Evolutionary conservation across 805 yeast species (phyloP).

Genomic region (Diddensiella caesifluorescens): DNA sequence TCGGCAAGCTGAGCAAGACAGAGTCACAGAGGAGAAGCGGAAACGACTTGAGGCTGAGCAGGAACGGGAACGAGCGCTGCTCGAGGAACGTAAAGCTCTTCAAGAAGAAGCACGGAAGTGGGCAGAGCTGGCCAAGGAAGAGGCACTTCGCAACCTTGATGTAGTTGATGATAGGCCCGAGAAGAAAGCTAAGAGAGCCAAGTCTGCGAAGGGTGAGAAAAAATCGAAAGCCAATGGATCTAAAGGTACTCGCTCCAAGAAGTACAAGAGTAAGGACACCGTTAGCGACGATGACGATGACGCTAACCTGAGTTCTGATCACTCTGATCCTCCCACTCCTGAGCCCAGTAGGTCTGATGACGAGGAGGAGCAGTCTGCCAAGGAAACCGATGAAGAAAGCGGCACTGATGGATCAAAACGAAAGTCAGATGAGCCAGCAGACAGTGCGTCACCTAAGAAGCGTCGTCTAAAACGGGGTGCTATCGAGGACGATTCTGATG

Average conservation of each 20-base stretch:
- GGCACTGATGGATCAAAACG: constrained; percentile 9
- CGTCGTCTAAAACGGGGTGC: constrained; percentile 16
- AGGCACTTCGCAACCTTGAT: constrained; percentile 28
- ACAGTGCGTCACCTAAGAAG: constrained; percentile 17
- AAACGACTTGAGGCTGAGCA: constrained; percentile 24
- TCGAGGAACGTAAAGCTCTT: constrained; percentile 28
- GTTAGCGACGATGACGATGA: constrained; percentile 35
- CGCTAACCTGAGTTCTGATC: constrained; percentile 33
- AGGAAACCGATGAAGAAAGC: constrained; percentile 19
- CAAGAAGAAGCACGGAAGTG: constrained; percentile 35
- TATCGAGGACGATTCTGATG: constrained; percentile 26
- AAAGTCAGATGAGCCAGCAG: not conserved
- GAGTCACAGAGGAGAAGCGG: constrained; percentile 36
- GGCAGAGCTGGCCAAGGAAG: constrained; percentile 38
- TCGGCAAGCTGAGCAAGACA: constrained; percentile 51
- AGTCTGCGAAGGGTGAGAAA: constrained; percentile 6
- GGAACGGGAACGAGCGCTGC: constrained; percentile 25
- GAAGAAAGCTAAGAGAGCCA: constrained; percentile 1
- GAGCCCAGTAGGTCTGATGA: constrained; percentile 3
- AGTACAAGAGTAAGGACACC: constrained; percentile 31
- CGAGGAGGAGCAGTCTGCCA: constrained; percentile 29
- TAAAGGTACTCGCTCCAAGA: constrained; percentile 8
- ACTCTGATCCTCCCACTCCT: constrained; percentile 21
- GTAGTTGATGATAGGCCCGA: constrained; percentile 15
- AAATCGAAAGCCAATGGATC: constrained; percentile 10